Conservation (phyloP, 2,329 filamentous ascomycete species). For the Fulvia fulva region DNA sequence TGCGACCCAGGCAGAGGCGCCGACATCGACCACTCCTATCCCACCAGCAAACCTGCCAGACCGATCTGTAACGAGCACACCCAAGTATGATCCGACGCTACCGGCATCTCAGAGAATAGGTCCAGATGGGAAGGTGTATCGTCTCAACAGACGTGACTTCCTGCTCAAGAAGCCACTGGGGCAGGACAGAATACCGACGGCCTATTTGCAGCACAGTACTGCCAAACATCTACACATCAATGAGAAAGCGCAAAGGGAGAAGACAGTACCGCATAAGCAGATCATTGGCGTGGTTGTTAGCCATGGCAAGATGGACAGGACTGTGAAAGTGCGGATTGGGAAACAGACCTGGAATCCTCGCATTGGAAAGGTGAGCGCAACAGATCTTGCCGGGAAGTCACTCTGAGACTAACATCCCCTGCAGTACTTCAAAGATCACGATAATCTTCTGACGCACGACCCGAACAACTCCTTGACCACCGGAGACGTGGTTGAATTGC, state of each 20-base stretch:
- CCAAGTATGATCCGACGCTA: slow-evolving; percentile 22
- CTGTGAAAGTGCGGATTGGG: slow-evolving; percentile 72
- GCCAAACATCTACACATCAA: slow-evolving; percentile 19
- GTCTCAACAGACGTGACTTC: slow-evolving; percentile 20
- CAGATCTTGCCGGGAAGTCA: too few species aligned
- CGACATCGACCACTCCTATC: slow-evolving; percentile 8
- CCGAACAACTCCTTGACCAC: slow-evolving; percentile 67
- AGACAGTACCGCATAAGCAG: slow-evolving; percentile 23
- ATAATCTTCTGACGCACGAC: slow-evolving; percentile 71
- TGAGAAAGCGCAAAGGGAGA: slow-evolving; percentile 26
- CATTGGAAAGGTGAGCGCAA: slow-evolving; percentile 67
- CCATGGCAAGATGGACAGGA: slow-evolving; percentile 72
- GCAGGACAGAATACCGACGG: slow-evolving; percentile 8
- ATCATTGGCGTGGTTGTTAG: slow-evolving; percentile 67
- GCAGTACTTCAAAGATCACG: slow-evolving; percentile 62
- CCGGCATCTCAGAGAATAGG: slow-evolving; percentile 13
- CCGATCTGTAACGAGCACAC: neutral
- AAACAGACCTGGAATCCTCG: slow-evolving; percentile 67
- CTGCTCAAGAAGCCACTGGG: slow-evolving; percentile 22
- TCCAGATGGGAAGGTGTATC: slow-evolving; percentile 13
- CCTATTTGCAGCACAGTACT: slow-evolving; percentile 24
- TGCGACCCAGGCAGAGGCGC: slow-evolving; percentile 23
- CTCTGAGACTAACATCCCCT: neutral
- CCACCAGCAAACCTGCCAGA: slow-evolving; percentile 3
- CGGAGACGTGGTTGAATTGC: slow-evolving; percentile 72